A percentile compares a stretch with the other conserved stretches of the same genome.
Evolutionary conservation across 257 asterid species (phyloP).

Genomic region (Sherardia arvensis): DNA sequence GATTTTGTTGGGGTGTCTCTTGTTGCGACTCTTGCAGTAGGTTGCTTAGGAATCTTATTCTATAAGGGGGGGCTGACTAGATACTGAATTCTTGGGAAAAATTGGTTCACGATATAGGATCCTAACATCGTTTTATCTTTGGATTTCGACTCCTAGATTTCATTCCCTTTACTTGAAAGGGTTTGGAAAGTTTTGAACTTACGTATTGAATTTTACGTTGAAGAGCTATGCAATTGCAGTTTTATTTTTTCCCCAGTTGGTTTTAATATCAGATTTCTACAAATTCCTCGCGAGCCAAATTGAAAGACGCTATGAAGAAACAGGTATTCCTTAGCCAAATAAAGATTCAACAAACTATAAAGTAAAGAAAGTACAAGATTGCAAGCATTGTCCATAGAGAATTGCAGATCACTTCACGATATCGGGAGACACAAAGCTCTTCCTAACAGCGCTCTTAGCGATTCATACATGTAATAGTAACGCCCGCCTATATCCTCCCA

Average conservation of each 20-base stretch:
- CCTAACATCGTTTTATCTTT: neutral
- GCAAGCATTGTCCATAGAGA: neutral
- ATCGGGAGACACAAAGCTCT: neutral
- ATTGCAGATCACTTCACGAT: neutral
- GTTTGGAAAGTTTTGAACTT: neutral
- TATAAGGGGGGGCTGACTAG: slow-evolving; percentile 14
- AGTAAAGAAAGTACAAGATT: neutral
- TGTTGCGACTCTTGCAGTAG: slow-evolving; percentile 19
- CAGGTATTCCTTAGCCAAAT: too few species aligned
- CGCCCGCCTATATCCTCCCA: too few species aligned
- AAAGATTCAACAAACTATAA: neutral
- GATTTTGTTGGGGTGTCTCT: slow-evolving; percentile 21
- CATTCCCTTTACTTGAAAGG: neutral
- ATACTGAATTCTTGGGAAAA: slow-evolving; percentile 16
- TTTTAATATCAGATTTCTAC: too few species aligned
- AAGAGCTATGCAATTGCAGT: neutral
- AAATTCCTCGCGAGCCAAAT: too few species aligned
- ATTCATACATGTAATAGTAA: too few species aligned
- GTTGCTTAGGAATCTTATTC: slow-evolving; percentile 33
- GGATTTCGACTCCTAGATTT: neutral
- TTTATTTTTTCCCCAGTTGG: neutral
- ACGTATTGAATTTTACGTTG: neutral
- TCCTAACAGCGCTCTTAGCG: too few species aligned
- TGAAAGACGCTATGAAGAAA: too few species aligned
- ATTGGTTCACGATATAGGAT: neutral